These are phyloP conservation scores for Schizothecium vesticola DNA, from an alignment of 495 filamentous ascomycete species.

Conservation along the genomic window DNA sequence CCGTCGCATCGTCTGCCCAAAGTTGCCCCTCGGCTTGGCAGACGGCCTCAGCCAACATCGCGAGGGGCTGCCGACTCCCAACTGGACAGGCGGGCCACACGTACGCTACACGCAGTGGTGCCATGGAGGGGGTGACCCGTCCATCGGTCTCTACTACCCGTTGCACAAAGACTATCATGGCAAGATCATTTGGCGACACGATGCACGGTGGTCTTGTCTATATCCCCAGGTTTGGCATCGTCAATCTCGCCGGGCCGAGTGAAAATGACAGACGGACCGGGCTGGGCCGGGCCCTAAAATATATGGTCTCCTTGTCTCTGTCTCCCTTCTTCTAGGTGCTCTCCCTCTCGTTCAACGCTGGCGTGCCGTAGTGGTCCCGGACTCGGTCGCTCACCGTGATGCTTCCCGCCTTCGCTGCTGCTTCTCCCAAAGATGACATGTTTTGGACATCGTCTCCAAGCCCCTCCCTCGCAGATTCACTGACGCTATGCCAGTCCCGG, in stretches of 20 bases:
- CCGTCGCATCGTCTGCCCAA: not conserved
- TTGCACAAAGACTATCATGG: slow-evolving; percentile 5
- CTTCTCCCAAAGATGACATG: not conserved
- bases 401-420: not conserved
- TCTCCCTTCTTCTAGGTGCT: not conserved
- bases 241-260: not conserved
- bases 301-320: slow-evolving; percentile 4
- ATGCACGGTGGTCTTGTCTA: slow-evolving; percentile 1
- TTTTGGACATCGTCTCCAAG: slow-evolving; percentile 6
- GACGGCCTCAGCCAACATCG: slow-evolving; percentile 3
- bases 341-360: not conserved
- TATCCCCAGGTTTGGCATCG: not conserved
- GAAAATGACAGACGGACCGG: not conserved
- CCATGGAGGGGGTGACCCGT: not conserved
- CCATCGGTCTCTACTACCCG: not conserved
- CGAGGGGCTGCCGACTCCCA: not conserved
- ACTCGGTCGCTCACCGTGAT: not conserved
- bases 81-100: not conserved
- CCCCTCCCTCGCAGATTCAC: slow-evolving; percentile 16
- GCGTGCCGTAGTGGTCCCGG: not conserved
- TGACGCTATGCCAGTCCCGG: slow-evolving; percentile 23
- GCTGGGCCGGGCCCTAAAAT: not conserved
- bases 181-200: slow-evolving; percentile 10
- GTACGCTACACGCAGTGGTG: not conserved
- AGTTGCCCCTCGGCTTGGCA: slow-evolving; percentile 12